Evolutionary conservation across 2,329 filamentous ascomycete genomes (phyloP).

Genomic region (Fusarium verticillioides): DNA sequence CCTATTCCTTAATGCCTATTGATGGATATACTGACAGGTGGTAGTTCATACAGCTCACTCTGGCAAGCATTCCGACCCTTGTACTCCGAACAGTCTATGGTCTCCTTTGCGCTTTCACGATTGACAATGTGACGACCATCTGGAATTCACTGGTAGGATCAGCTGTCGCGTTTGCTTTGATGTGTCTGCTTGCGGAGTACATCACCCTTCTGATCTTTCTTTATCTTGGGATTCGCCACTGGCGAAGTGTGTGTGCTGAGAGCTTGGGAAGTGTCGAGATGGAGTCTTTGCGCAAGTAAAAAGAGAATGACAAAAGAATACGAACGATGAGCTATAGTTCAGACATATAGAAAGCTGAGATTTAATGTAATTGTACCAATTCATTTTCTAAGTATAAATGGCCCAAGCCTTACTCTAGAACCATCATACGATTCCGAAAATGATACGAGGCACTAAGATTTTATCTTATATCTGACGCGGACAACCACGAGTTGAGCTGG

Average conservation of each 20-base stretch:
- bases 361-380: too few species aligned
- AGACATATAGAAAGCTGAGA: too few species aligned
- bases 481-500: too few species aligned
- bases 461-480: too few species aligned
- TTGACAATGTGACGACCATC: fast-evolving
- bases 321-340: too few species aligned
- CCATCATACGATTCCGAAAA: too few species aligned
- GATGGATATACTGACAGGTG: fast-evolving
- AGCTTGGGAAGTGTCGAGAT: background rate
- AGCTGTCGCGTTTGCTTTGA: background rate
- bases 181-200: background rate
- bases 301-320: too few species aligned
- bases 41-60: background rate
- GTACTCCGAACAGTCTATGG: background rate
- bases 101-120: background rate
- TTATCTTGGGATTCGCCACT: background rate
- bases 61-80: background rate
- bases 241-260: background rate
- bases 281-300: background rate
- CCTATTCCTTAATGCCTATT: fast-evolving
- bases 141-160: background rate
- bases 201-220: background rate
- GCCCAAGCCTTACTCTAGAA: too few species aligned
- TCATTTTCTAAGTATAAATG: too few species aligned
- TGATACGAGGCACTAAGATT: too few species aligned